Evolutionary conservation across 2,329 filamentous ascomycete species (phyloP), one percentile per base, ranked within the genome.

Genomic region (Ceratocystiopsis minuta): DNA sequence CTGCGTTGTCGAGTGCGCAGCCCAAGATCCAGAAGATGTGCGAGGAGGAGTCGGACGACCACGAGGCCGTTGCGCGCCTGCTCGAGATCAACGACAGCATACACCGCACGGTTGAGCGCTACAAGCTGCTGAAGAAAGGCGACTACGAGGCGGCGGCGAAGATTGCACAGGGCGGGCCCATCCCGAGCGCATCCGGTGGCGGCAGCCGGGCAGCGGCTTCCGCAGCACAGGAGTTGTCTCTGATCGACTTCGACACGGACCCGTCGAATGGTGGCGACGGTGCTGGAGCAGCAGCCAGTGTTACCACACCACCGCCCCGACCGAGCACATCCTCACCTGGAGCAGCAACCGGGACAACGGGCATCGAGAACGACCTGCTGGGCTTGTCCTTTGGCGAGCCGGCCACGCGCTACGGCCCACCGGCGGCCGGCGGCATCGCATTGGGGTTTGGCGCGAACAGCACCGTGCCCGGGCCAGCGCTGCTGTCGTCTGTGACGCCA

Each of bases 21-120:
- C 90, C 90, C 10, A 98, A 98, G 65, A 96, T 98, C 49, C 88
- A 96, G 57, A 95, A 85, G 63, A 98, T 98, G 88, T 96, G 88
- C 55, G 88, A 96, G 60, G 90, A 98, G 60, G 90, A 98, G 56
- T 95, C 87, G 12, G 88, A 96, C 47, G 90, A 98, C 55, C 78
- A 86, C 47, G 90, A 95, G 63, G 90, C 90, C 6, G 90, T 98
- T 6, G 83, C 86, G 36, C 94, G 94, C 60, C 68, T 98, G 12
- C 71, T 98, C 43, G 86, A 96, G 57, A 96, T 98, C 55, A 98
- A 98, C 57, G 90, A 98, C 60, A 95, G 87, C 62, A 98, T 98
- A 72, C 84, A 96, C 57, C 77, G 88, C 48, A 98, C 90, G 1
- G 84, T 96, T 43, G 85, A 96, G 61, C 70, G 90, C 49, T 98